Percentiles rank a stretch among this genome's conserved stretches.
Evolutionary conservation across 129 eudicot genomes (phyloP).

Genomic region (Mikania micrantha): DNA sequence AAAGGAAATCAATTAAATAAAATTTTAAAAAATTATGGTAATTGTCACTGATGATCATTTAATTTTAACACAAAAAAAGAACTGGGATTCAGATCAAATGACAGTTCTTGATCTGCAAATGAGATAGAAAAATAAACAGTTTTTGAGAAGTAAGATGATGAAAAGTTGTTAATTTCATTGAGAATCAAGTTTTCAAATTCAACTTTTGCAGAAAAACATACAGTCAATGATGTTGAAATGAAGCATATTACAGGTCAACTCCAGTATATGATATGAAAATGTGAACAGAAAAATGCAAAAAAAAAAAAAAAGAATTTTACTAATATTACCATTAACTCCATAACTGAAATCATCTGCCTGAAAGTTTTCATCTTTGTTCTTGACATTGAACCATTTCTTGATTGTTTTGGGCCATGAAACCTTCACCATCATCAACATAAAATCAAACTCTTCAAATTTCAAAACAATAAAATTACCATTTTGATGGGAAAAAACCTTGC

Average conservation of each 20-base stretch:
- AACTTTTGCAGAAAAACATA: conserved; percentile 4
- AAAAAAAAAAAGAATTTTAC: neutral
- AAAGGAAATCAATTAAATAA: conserved; percentile 28
- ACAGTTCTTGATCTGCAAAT: conserved; percentile 5
- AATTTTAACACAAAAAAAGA: neutral
- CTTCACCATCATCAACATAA: conserved; percentile 41
- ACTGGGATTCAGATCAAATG: conserved; percentile 3
- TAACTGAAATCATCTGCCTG: conserved; percentile 57
- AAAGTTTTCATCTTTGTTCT: conserved; percentile 63
- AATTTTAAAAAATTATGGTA: conserved; percentile 27
- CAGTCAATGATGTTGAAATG: conserved; percentile 32
- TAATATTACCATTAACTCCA: conserved; percentile 36
- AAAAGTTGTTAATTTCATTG: conserved; percentile 18
- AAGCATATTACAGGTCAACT: conserved; percentile 29
- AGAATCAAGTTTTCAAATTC: conserved; percentile 24
- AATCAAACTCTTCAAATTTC: too few relatives aligned
- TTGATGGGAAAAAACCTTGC: conserved; percentile 59
- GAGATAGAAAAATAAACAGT: conserved; percentile 22
- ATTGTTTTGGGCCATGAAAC: conserved; percentile 79
- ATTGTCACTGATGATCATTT: conserved; percentile 18
- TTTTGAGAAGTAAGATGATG: conserved; percentile 26
- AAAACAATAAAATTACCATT: conserved; percentile 4
- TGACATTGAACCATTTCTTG: conserved; percentile 84
- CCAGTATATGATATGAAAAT: neutral
- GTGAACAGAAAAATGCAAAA: neutral